phyloP scores from a whole-genome alignment of 2,329 filamentous ascomycete genomes.

The Ophiostoma piceae region DNA sequence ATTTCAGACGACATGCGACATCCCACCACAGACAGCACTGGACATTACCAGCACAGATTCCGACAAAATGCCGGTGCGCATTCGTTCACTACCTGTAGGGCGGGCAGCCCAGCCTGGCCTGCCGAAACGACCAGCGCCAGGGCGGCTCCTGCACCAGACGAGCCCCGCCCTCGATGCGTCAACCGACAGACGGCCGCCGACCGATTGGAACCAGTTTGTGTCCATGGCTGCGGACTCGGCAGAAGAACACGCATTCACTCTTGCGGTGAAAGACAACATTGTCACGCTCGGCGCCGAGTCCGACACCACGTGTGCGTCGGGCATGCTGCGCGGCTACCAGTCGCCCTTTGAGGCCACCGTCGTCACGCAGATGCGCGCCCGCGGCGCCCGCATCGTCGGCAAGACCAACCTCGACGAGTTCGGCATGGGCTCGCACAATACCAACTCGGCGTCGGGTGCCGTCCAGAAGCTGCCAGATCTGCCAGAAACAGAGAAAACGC shows the following conservation, averaged over 20 bases:
- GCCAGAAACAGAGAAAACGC: not conserved
- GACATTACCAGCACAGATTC: not conserved
- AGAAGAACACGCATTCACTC: constrained; percentile 34
- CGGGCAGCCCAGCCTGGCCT: not conserved
- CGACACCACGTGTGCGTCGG: constrained; percentile 77
- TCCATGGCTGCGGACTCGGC: not conserved
- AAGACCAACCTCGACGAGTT: constrained; percentile 84
- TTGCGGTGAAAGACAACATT: constrained; percentile 73
- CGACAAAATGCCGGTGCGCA: not conserved
- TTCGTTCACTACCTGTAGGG: not conserved
- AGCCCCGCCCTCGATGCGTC: not conserved
- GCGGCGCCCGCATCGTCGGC: constrained; percentile 59
- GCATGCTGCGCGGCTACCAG: constrained; percentile 59
- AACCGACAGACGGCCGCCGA: not conserved
- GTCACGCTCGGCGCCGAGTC: constrained; percentile 47
- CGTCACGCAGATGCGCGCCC: constrained; percentile 57
- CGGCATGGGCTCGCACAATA: constrained; percentile 38
- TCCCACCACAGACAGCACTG: not conserved
- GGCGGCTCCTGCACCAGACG: not conserved
- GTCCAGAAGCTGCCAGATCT: constrained; percentile 26
- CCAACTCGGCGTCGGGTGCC: constrained; percentile 31
- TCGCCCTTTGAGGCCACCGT: constrained; percentile 81
- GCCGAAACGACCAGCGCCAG: not conserved
- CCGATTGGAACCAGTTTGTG: constrained; percentile 29
- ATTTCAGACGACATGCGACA: not conserved